phyloP scores from a whole-genome alignment of 805 yeast species.

The Saturnispora zaruensis region DNA sequence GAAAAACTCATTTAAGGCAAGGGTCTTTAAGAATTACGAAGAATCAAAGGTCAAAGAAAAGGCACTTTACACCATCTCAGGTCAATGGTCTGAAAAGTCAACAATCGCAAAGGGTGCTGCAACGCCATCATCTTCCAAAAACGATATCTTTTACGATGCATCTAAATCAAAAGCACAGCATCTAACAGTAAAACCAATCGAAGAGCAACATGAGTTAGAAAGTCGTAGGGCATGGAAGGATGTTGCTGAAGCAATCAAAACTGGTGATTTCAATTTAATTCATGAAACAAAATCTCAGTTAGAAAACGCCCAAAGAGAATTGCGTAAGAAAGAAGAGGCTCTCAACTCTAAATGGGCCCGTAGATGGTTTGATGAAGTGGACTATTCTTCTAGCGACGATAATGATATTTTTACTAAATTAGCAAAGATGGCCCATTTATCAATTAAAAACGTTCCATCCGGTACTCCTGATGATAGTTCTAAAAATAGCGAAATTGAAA shows the following conservation, averaged over 20 bases:
- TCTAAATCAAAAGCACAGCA: conserved; percentile 40
- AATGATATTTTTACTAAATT: conserved; percentile 29
- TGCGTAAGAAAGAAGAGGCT: conserved; percentile 65
- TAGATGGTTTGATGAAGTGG: conserved; percentile 66
- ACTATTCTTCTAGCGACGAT: conserved; percentile 26
- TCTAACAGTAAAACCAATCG: conserved; percentile 70
- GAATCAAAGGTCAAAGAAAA: conserved; percentile 42
- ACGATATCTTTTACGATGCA: conserved; percentile 58
- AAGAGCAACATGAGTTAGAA: conserved; percentile 73
- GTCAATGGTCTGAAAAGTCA: conserved; percentile 88
- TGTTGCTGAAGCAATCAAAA: conserved; percentile 80
- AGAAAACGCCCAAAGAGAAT: conserved; percentile 78
- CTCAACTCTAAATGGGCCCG: conserved; percentile 62
- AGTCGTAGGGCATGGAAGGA: conserved; percentile 82
- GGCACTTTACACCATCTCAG: conserved; percentile 70
- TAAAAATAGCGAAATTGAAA: conserved; percentile 47
- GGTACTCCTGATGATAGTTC: conserved; percentile 37
- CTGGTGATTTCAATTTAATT: conserved; percentile 68
- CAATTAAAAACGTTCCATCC: conserved; percentile 58
- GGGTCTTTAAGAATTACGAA: conserved; percentile 53
- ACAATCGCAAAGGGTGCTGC: conserved; percentile 50
- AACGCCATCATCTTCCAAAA: conserved; percentile 35
- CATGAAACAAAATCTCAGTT: conserved; percentile 65
- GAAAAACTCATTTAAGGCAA: conserved; percentile 85
- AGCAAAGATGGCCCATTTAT: conserved; percentile 44